Conservation (phyloP, 306 rosid genomes). For the Quillaja saponaria region DNA sequence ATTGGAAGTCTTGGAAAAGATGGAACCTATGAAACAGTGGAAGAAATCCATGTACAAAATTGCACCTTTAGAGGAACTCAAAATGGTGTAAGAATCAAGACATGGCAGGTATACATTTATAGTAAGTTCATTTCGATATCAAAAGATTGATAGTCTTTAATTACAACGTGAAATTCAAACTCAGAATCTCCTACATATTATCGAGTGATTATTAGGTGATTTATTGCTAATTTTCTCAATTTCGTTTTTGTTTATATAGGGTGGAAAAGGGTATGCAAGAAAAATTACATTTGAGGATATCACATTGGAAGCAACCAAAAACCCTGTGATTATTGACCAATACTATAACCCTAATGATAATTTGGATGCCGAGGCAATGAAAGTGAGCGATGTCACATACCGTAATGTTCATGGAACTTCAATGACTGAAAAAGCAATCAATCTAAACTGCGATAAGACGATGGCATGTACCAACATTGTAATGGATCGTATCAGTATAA, state of each 20-base stretch:
- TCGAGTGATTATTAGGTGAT: background rate
- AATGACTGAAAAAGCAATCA: conserved; percentile 1
- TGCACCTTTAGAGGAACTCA: conserved; percentile 38
- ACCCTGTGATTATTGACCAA: conserved; percentile 49
- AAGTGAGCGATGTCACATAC: conserved; percentile 42
- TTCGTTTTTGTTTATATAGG: conserved; percentile 20
- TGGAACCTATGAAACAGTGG: conserved; percentile 31
- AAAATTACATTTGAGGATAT: conserved; percentile 48
- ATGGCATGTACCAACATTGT: conserved; percentile 31
- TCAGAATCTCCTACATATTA: too few relatives aligned
- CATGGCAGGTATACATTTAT: conserved; percentile 38
- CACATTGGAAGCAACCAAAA: background rate
- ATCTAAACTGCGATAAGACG: conserved; percentile 23
- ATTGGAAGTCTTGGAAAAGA: conserved; percentile 51
- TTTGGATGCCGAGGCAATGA: background rate
- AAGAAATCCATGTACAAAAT: conserved; percentile 43
- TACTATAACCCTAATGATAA: background rate
- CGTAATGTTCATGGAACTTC: conserved; percentile 41
- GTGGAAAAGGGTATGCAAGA: conserved; percentile 54
- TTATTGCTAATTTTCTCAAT: background rate
- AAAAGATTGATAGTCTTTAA: too few relatives aligned
- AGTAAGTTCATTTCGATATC: background rate
- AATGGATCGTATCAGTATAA: conserved; percentile 25
- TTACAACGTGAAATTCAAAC: too few relatives aligned
- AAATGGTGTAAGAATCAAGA: conserved; percentile 66